These are phyloP conservation scores for Petunia secreta DNA, from an alignment of 257 asterid genomes.

Conservation along the genomic window DNA sequence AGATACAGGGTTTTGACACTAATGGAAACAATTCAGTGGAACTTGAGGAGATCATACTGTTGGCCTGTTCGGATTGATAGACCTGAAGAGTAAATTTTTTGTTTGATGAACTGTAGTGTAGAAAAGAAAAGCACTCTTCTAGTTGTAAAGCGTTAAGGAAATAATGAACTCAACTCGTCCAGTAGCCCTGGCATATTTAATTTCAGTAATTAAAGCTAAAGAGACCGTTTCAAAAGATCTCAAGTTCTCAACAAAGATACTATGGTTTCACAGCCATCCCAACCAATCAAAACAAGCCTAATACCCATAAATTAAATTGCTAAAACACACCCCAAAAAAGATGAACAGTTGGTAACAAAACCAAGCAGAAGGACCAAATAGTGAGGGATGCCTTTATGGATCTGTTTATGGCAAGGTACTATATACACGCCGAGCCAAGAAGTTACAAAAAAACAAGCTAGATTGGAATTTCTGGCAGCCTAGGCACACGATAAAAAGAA, in stretches of 20 bases:
- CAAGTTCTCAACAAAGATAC: not conserved
- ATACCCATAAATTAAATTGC: too few species aligned
- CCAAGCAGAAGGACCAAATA: too few species aligned
- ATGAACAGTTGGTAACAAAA: too few species aligned
- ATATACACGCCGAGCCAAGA: not conserved
- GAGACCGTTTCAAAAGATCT: not conserved
- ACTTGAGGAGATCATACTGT: not conserved
- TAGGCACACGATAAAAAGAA: not conserved
- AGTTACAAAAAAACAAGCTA: too few species aligned
- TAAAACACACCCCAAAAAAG: too few species aligned
- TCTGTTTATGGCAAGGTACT: too few species aligned
- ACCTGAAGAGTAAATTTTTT: not conserved
- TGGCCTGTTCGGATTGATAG: not conserved
- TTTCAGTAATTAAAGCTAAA: too few species aligned
- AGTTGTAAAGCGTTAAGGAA: too few species aligned
- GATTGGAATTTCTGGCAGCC: not conserved
- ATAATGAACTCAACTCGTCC: too few species aligned
- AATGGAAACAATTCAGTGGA: not conserved
- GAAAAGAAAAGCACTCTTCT: too few species aligned
- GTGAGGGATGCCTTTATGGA: too few species aligned
- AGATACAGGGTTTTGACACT: too few species aligned
- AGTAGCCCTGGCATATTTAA: not conserved
- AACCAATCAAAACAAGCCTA: not conserved
- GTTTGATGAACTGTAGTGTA: not conserved
- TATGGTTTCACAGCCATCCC: not conserved